Percentiles rank a stretch among this genome's conserved stretches.
These are phyloP conservation scores for Penicillium sclerotiorum DNA, from an alignment of 2,329 filamentous ascomycete species.

Conservation along the genomic window DNA sequence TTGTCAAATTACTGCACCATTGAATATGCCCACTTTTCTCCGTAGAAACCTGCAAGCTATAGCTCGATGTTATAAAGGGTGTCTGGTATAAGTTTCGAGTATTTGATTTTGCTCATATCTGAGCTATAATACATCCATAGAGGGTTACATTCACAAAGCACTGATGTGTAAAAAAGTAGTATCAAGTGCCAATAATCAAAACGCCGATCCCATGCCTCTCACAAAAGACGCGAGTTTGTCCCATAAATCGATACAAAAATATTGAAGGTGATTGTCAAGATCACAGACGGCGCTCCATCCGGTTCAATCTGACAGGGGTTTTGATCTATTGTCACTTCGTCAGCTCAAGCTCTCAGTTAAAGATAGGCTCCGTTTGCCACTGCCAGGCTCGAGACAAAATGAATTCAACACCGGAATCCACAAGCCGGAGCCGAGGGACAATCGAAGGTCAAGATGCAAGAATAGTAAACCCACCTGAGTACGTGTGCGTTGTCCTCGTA, in stretches of 20 bases:
- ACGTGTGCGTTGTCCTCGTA: constrained; percentile 85
- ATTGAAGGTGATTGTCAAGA: not conserved
- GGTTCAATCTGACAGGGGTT: constrained; percentile 62
- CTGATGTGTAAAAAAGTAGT: constrained; percentile 12
- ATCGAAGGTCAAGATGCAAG: not conserved
- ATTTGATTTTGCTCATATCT: constrained; percentile 9
- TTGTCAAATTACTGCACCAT: no score
- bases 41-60: no score
- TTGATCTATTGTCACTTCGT: constrained; percentile 51
- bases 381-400: no score
- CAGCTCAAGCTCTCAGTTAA: constrained; percentile 13
- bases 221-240: constrained; percentile 21
- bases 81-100: no score
- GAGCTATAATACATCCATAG: constrained; percentile 26
- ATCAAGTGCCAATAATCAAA: constrained; percentile 23
- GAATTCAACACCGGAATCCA: not conserved
- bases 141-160: constrained; percentile 22
- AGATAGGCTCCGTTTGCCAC: not conserved
- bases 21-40: no score
- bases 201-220: constrained; percentile 31
- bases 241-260: constrained; percentile 21
- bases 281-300: constrained; percentile 55
- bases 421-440: not conserved
- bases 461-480: constrained; percentile 60
- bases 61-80: no score